Evolutionary conservation across 345 rosid species (phyloP), one percentile per base, ranked within the genome.

Genomic region (Carallia pectinifolia): DNA sequence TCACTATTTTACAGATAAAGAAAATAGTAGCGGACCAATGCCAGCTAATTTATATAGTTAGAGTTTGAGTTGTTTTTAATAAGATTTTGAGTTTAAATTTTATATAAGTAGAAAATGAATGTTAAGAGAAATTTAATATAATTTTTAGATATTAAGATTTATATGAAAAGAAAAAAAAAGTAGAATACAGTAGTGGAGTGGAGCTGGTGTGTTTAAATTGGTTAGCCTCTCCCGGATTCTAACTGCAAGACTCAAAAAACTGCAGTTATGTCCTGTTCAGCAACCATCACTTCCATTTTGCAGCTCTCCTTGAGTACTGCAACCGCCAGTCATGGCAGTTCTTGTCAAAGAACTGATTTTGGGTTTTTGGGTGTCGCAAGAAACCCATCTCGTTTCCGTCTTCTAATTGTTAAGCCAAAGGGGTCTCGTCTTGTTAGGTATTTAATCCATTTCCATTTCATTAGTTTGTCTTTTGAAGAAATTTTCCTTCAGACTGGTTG

Each of bases 351-450:
- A 58, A 60, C 50, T 58, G 61, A 74, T 58, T 62, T 68, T 76
- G 68, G 75, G 56, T 34, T 61, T n/a, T 1, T 65, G 53, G 66
- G 66, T 34, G 17, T 18, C 48, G 48, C 75, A 13, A 73, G 40
- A 17, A 50, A 44, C 58, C 64, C 65, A 12, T 30, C 29, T 47
- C 18, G 53, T 23, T 2, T 6, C 58, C 56, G 23, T 48, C 44
- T 10, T 36, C 53, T 70, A 50, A 39, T 18, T 61, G 47, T 56
- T 5, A 80, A 73, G 64, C 69, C 77, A 2, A 70, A 67, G 66
- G 58, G 65, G 40, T 71, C 74, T 70, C 31, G 37, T 31, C 58
- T 19, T 66, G 63, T 76, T 48, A 73, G 82, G 82, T 79, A 40
- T 39, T 54, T 30, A 15, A 7, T 8, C 44, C n/a, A 6, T 44